These are phyloP conservation scores for Paraphaeosphaeria sporulosa DNA, from an alignment of 2,329 filamentous ascomycete genomes.

Conservation along the genomic window DNA sequence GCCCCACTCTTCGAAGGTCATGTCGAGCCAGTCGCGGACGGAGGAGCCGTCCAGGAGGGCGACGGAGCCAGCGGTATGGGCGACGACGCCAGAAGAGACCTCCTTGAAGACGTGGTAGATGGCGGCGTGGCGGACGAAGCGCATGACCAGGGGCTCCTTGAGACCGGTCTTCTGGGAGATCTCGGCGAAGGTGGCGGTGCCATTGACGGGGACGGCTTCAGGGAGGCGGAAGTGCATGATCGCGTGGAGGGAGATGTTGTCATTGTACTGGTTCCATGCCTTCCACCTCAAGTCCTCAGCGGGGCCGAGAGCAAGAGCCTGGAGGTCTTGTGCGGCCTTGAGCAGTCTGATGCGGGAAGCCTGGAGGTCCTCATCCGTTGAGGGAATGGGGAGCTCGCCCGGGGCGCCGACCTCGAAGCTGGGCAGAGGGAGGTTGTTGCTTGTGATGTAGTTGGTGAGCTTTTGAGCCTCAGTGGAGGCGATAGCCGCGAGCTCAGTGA, in stretches of 20 bases:
- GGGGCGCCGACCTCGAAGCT: constrained; percentile 6
- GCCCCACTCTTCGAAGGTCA: constrained; percentile 11
- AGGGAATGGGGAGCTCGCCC: constrained; percentile 10
- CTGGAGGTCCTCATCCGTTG: constrained; percentile 3
- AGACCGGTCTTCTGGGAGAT: background rate
- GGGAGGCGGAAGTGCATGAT: constrained; percentile 7
- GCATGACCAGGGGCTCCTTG: background rate
- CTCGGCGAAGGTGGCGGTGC: constrained; percentile 8
- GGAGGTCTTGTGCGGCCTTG: constrained; percentile 12
- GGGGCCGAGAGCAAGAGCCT: constrained; percentile 9
- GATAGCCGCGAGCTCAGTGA: constrained; percentile 15
- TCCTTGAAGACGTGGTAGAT: constrained; percentile 10
- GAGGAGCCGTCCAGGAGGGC: constrained; percentile 4
- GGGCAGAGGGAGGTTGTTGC: constrained; percentile 5
- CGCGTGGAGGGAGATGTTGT: constrained; percentile 12
- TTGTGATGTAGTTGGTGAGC: constrained; percentile 9
- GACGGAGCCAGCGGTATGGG: constrained; percentile 11
- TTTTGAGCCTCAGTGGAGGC: constrained; percentile 7
- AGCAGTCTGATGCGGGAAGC: constrained; percentile 7
- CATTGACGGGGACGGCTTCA: constrained; percentile 6
- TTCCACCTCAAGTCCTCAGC: constrained; percentile 13
- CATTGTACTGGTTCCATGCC: constrained; percentile 12
- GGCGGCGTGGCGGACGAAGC: constrained; percentile 4
- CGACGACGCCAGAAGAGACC: constrained; percentile 4
- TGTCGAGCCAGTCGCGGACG: constrained; percentile 11